phyloP scores from a whole-genome alignment of 352 stramenopile genomes.

The Phytophthora sp. region DNA sequence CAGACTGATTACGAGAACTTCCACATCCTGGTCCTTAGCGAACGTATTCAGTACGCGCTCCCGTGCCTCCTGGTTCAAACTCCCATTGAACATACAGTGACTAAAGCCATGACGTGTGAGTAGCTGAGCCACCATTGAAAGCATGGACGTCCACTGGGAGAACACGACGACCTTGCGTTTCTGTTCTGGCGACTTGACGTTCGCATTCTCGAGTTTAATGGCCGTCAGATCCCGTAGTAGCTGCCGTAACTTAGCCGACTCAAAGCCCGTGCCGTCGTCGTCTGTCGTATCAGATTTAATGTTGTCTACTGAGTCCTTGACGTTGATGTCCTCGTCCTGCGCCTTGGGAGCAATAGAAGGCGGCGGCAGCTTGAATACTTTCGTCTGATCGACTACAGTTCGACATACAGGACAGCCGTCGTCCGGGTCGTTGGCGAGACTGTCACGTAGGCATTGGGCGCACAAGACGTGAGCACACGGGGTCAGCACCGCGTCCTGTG shows the following conservation, averaged over 20 bases:
- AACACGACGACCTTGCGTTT: constrained; percentile 90
- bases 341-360: constrained; percentile 23
- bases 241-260: constrained; percentile 76
- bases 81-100: constrained; percentile 78
- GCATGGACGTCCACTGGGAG: constrained; percentile 91
- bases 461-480: constrained; percentile 89
- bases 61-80: constrained; percentile 68
- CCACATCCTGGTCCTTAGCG: constrained; percentile 48
- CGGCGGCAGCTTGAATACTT: constrained; percentile 60
- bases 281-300: background rate
- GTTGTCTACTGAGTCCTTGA: background rate
- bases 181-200: constrained; percentile 19
- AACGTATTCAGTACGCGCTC: constrained; percentile 79
- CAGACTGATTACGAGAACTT: constrained; percentile 89
- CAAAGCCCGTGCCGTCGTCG: constrained; percentile 42
- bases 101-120: constrained; percentile 57
- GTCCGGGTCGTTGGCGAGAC: constrained; percentile 61
- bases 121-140: constrained; percentile 78
- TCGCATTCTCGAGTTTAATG: constrained; percentile 62
- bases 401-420: constrained; percentile 82
- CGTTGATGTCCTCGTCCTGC: constrained; percentile 4
- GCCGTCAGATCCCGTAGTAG: constrained; percentile 66
- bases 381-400: constrained; percentile 58
- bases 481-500: constrained; percentile 75
- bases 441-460: constrained; percentile 70